Base-by-base conservation (phyloP, 2,329 filamentous ascomycete genomes). In the Aspergillus melleus region DNA sequence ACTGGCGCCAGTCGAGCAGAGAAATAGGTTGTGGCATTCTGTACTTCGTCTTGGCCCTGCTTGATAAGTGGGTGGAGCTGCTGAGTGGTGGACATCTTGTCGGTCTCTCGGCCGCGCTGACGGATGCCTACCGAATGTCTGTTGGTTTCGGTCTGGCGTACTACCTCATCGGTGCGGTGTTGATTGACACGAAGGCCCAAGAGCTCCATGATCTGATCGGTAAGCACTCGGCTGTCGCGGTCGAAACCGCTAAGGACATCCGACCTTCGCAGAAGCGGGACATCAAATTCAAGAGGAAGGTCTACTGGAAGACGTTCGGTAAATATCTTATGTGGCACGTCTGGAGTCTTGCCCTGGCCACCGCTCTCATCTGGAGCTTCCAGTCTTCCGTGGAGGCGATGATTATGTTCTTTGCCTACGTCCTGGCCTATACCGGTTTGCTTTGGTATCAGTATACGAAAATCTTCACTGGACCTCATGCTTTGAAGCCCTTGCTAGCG, bases 121-220 rank as follows among this genome's bases (percentile, higher is more conserved):
- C 74, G 46, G 71, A 75, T 12, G 69, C 75, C 1, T 74, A 77
- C 57, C 77, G 81, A 11, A 72, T 82, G 60, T 77, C 80, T 39
- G 78, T 84, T 22, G 83, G 84, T 1, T 84, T 85, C 62, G 80
- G 81, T n/a, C 73, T 86, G 36, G 81, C 81, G 0, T 86, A 86
- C 68, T 86, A 86, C 63, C 74, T 86, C 19, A 77, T 85, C 24
- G 83, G 84, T 26, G 83, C 84, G 12, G 82, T 86, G 1, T 73
- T 84, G 22, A 81, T 86, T 26, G 84, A 86, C 63, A 79, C 80
- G 62, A 83, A 84, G 59, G 81, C 82, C 20, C 80, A 82, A 55
- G 79, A 82, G 60, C 74, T 85, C 1, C 79, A 82, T 60, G 77
- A 75, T 12, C 66, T 77, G 2, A 77, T 80, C 3, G 77, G 81